A percentile compares a stretch with the other conserved stretches of the same genome.
These are phyloP conservation scores for Lunasporangiospora selenospora DNA, from an alignment of 192 early-diverging fungal genomes.

Conservation along the genomic window DNA sequence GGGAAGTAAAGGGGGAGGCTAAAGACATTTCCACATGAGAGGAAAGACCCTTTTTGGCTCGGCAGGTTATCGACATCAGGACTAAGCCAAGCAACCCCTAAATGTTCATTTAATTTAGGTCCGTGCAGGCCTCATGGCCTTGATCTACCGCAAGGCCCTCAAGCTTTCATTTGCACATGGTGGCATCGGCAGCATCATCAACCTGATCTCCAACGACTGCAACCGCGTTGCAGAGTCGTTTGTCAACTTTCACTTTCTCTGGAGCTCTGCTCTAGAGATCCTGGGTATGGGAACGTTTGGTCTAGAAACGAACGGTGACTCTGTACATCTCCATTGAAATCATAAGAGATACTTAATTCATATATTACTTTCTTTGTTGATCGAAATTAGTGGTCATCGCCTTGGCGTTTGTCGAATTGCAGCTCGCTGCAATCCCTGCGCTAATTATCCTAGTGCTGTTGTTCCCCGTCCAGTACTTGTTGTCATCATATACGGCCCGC, in stretches of 20 bases:
- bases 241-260: slow-evolving; percentile 75
- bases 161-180: slow-evolving; percentile 65
- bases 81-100: no score
- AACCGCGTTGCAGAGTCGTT: slow-evolving; percentile 73
- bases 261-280: slow-evolving; percentile 73
- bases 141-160: slow-evolving; percentile 78
- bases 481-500: slow-evolving; percentile 58
- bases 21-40: slow-evolving; percentile 11
- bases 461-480: slow-evolving; percentile 67
- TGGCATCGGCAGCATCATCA: slow-evolving; percentile 72
- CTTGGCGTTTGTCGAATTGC: slow-evolving; percentile 59
- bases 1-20: slow-evolving; percentile 55
- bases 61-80: no score
- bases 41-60: no score
- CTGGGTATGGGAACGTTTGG: slow-evolving; percentile 36
- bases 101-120: slow-evolving; percentile 57
- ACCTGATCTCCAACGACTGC: slow-evolving; percentile 75
- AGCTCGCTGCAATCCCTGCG: slow-evolving; percentile 60
- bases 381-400: slow-evolving; percentile 51
- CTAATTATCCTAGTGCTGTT: slow-evolving; percentile 40
- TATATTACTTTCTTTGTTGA: background rate
- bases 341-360: no score
- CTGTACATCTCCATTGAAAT: no score
- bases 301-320: background rate
- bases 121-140: slow-evolving; percentile 75